These are phyloP conservation scores for Tremellales sp. DNA, from an alignment of 1,284 basidiomycete genomes.

Conservation along the genomic window DNA sequence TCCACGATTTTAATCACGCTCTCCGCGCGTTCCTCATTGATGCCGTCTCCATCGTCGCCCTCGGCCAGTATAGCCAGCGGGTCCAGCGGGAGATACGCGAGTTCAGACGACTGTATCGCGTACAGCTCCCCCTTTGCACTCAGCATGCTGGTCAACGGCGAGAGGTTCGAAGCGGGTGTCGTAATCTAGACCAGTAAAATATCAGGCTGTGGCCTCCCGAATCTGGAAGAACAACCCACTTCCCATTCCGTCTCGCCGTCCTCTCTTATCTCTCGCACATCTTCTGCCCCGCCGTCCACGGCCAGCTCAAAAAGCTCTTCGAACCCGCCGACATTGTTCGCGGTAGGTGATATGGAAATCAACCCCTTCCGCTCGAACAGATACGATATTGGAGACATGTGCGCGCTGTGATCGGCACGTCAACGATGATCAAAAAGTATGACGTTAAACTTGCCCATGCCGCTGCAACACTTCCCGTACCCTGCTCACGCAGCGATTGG, in stretches of 20 bases:
- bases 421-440: neutral
- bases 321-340: conserved; percentile 21
- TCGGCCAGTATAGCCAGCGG: conserved; percentile 24
- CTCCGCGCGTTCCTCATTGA: conserved; percentile 35
- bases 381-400: conserved; percentile 67
- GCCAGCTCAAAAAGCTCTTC: conserved; percentile 47
- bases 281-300: conserved; percentile 50
- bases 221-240: conserved; percentile 14
- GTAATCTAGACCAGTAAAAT: conserved; percentile 29
- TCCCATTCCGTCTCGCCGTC: conserved; percentile 25
- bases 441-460: conserved; percentile 54
- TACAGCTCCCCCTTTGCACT: conserved; percentile 19
- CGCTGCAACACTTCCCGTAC: conserved; percentile 60
- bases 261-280: conserved; percentile 48
- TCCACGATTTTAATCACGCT: conserved; percentile 28
- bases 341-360: conserved; percentile 53
- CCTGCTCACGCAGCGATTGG: conserved; percentile 63
- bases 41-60: conserved; percentile 25
- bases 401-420: conserved; percentile 56
- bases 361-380: conserved; percentile 69
- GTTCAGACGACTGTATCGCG: conserved; percentile 29
- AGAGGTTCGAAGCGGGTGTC: conserved; percentile 31
- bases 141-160: conserved; percentile 20
- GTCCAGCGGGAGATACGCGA: conserved; percentile 36
- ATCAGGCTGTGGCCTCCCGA: neutral